Evolutionary conservation across 495 filamentous ascomycete genomes (phyloP).

Genomic region (Chaetomium tenue): DNA sequence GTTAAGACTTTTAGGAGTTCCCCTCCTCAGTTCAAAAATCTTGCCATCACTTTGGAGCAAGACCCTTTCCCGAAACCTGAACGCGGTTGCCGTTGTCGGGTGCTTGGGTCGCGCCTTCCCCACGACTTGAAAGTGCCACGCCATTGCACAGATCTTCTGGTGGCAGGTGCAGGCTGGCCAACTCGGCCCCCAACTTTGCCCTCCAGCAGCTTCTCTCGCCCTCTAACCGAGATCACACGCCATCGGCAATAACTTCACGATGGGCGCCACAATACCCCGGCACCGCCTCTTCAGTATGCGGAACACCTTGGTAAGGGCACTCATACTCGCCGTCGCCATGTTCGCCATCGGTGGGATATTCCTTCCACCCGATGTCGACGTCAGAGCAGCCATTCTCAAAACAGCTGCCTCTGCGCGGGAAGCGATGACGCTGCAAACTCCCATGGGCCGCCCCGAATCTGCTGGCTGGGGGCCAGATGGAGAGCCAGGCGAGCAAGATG

Average conservation of each 20-base stretch:
- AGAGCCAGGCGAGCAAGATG: slow-evolving; percentile 12
- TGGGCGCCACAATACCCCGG: slow-evolving; percentile 40
- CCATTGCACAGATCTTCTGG: too few relatives aligned
- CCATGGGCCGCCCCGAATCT: slow-evolving; percentile 21
- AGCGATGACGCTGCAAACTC: slow-evolving; percentile 35
- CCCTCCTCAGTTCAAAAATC: too few relatives aligned
- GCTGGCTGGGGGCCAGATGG: slow-evolving; percentile 7
- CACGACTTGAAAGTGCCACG: too few relatives aligned
- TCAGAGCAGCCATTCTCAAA: slow-evolving; percentile 40
- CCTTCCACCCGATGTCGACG: slow-evolving; percentile 42
- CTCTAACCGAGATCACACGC: too few relatives aligned
- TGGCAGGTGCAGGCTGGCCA: too few relatives aligned
- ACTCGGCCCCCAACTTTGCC: too few relatives aligned
- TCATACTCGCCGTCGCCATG: slow-evolving; percentile 39
- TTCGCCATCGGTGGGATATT: slow-evolving; percentile 38
- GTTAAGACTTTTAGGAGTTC: background rate
- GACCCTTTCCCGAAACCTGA: too few relatives aligned
- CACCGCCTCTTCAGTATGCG: slow-evolving; percentile 47
- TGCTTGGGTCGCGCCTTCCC: too few relatives aligned
- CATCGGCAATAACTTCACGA: slow-evolving; percentile 20
- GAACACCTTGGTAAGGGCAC: slow-evolving; percentile 44
- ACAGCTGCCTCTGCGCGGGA: slow-evolving; percentile 40
- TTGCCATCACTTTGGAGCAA: too few relatives aligned
- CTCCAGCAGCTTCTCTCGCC: too few relatives aligned
- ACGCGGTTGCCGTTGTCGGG: too few relatives aligned